Evolutionary conservation across 2,329 filamentous ascomycete species (phyloP), one percentile per base, ranked within the genome.

Genomic region (Fusarium austroafricanum): DNA sequence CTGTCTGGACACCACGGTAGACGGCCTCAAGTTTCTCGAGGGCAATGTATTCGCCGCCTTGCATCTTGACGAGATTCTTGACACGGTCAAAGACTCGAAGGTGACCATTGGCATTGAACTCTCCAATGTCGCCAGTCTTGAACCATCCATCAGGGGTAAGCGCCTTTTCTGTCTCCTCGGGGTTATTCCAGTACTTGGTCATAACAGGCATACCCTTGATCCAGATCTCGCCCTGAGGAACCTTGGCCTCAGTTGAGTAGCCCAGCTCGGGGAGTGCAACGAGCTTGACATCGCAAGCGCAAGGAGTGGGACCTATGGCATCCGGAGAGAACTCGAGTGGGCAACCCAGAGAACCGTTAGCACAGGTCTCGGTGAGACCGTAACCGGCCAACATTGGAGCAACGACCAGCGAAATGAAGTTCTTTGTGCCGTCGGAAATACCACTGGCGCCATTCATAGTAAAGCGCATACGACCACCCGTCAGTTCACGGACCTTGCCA

Each of bases 61-160:
- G 87, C 67, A 96, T 94, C 89, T 98, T 98, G 80, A 98, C 92
- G 56, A 98, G 84, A 81, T 98, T 98, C 90, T 98, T 98, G 88
- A 97, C 94, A 72, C 95, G 93, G 79, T 98, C 95, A 76, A 98
- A 94, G 77, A 98, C 90, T 72, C 86, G 88, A 70, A 98, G 81
- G 78, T 97, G 92, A 42, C 95, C 95, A 65, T 90, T 85, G 43
- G 83, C 77, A 79, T 95, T 90, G 74, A 95, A 96, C 78, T 97
- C 92, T 74, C 95, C 95, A 78, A 98, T 96, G 75, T 98, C 95
- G 64, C 95, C 95, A 17, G 94, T 97, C 86, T 92, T 95, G 87
- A 98, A 98, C 96, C 96, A 98, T 49, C 93, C 93, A 74, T 97
- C 96, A 5, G 88, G 79, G 2, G 92, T 94, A 67, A 95, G 86